Evolutionary conservation across 495 filamentous ascomycete species (phyloP), one percentile per base, ranked within the genome.

Genomic region (Chaetomium cochliodes): DNA sequence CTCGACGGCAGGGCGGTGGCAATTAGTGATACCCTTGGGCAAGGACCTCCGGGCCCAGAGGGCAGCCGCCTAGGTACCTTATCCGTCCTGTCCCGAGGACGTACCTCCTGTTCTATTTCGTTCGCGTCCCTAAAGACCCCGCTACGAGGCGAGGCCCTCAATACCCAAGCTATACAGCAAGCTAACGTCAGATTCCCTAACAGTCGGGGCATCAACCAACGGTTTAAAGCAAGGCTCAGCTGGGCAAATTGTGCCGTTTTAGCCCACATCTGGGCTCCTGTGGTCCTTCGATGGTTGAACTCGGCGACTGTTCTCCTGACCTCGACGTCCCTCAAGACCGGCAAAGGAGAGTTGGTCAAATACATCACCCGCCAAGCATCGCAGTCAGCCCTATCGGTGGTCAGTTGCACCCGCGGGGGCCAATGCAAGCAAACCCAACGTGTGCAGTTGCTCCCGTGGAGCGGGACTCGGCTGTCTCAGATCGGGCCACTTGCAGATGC

Each of bases 401-500:
- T 33, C 26, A 18, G 55, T 46, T 8, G 39, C 13, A 26, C 23
- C 15, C 13, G 22, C 37, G 55, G 23, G 55, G 53, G 18, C 53
- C 55, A 44, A 58, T 58, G 37, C 39, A 56, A 41, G 33, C 41
- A 44, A 44, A 15, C 55, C 23, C 55, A 58, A 46, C 53, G 39
- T 41, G 13, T 16, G 33, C 37, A 37, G 55, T 46, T 58, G 49
- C 22, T 26, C 39, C 55, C 30, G 33, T 11, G 22, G 22, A 58
- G 55, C 55, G 37, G 55, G 37, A 58, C 23, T 46, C 39, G 55
- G 55, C 55, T 46, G 54, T 58, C 53, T 28, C 37, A 58, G 37
- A 58, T 58, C 55, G 39, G 23, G 22, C n/a, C 26, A 49, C 42
- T 42, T 3, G 25, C 56, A 59, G 56, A 59, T 58, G 13, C 22